A percentile compares a stretch with the other conserved stretches of the same genome.
phyloP scores from a whole-genome alignment of 2,329 filamentous ascomycete species.

The Emmonsiellopsis sp. region DNA sequence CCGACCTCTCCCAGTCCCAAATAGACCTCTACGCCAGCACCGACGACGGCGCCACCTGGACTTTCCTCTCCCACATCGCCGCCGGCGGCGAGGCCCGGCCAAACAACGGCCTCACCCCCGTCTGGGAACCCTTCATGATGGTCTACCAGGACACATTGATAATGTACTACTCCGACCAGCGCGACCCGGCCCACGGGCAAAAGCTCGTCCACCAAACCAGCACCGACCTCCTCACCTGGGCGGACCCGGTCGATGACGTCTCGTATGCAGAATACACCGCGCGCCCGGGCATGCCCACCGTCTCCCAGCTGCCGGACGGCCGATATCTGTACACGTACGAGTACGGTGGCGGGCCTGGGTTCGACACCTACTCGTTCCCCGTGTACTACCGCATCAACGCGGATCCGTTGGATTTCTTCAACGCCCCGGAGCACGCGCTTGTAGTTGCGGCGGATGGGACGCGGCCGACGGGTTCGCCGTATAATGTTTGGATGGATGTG shows the following conservation, averaged over 20 bases:
- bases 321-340: conserved; percentile 60
- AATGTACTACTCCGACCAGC: conserved; percentile 63
- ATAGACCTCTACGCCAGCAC: conserved; percentile 61
- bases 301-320: conserved; percentile 50
- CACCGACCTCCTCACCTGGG: conserved; percentile 53
- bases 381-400: conserved; percentile 44
- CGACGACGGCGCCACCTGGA: conserved; percentile 55
- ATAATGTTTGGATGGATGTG: conserved; percentile 45
- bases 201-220: conserved; percentile 59
- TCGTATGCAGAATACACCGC: conserved; percentile 47
- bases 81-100: conserved; percentile 53
- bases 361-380: conserved; percentile 35
- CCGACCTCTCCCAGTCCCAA: conserved; percentile 52
- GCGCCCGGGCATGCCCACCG: conserved; percentile 60
- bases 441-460: conserved; percentile 37
- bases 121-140: conserved; percentile 65
- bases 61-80: conserved; percentile 58
- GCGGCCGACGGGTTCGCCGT: conserved; percentile 38
- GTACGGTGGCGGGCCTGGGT: conserved; percentile 40
- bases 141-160: conserved; percentile 52
- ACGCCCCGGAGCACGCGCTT: conserved; percentile 32
- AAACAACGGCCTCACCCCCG: conserved; percentile 56
- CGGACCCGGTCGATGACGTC: conserved; percentile 52
- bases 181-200: conserved; percentile 57
- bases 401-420: conserved; percentile 40